Evolutionary conservation across 345 rosid species (phyloP), one percentile per base, ranked within the genome.

Genomic region (Camelina neglecta): DNA sequence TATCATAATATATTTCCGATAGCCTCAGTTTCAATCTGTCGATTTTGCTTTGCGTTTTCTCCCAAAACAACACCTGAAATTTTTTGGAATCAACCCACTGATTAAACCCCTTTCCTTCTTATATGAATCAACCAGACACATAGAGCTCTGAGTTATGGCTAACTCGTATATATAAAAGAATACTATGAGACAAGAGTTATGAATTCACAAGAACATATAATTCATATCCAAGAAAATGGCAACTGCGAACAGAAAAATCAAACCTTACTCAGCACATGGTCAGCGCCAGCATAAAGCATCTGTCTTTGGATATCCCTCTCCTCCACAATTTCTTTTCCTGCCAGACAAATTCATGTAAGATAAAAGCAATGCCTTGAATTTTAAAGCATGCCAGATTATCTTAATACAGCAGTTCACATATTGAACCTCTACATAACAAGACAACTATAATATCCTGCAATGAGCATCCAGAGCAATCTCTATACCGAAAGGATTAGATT

Each of bases 241-340:
- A 24, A 64, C 20, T 48, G 61, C 42, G 21, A 50, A 26, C 41
- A 10, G 48, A 82, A 77, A 51, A 66, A 29, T 58, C 92, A 78
- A 83, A 93, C 98, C 98, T 93, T 91, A 72, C 82, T 81, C 57
- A 93, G 76, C 67, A 86, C 82, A 75, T 88, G 90, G 83, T 91
- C 96, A 82, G 90, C 86, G 68, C 81, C 81, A 51, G 93, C 87
- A 73, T 65, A 64, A 72, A 88, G 83, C 86, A 89, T 85, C 76
- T 56, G 61, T 75, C 88, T 86, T 80, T 82, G 90, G 62, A 78
- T 74, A 75, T 79, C 79, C 38, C 29, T 78, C 45, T 64, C 90
- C 53, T 84, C 84, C 68, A 89, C 86, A 75, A 94, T 67, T 72
- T 90, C 92, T 69, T 89, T 88, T 76, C 92, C 98, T 92, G 85